These are phyloP conservation scores for Exophiala bonariae DNA, from an alignment of 2,329 filamentous ascomycete genomes.

Conservation along the genomic window DNA sequence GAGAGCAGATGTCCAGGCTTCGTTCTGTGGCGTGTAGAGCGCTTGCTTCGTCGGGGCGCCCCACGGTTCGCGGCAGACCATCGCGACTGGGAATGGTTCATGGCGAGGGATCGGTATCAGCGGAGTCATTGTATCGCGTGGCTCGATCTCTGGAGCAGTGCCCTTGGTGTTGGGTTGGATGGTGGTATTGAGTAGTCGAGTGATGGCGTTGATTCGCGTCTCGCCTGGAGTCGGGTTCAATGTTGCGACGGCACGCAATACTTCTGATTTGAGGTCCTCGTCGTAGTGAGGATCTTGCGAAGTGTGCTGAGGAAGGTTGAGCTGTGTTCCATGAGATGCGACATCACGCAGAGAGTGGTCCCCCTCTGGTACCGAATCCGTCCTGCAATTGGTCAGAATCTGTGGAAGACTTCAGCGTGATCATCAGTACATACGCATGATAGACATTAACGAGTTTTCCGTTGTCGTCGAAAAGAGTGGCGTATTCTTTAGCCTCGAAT, in stretches of 20 bases:
- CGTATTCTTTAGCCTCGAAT: slow-evolving; percentile 18
- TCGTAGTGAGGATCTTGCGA: slow-evolving; percentile 66
- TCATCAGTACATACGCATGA: slow-evolving; percentile 12
- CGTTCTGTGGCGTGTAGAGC: slow-evolving; percentile 70
- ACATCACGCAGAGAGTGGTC: slow-evolving; percentile 20
- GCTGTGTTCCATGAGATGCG: slow-evolving; percentile 14
- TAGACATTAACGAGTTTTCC: slow-evolving; percentile 14
- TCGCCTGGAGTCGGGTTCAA: slow-evolving; percentile 54
- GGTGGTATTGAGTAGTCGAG: slow-evolving; percentile 66
- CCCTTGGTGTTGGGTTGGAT: slow-evolving; percentile 52
- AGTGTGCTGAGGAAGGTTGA: slow-evolving; percentile 55
- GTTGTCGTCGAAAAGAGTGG: slow-evolving; percentile 24
- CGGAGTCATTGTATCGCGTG: slow-evolving; percentile 63
- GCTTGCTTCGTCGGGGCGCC: slow-evolving; percentile 63
- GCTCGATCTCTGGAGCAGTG: slow-evolving; percentile 53
- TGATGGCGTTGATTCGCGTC: slow-evolving; percentile 58
- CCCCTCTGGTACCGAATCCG: slow-evolving; percentile 12
- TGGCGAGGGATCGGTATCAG: slow-evolving; percentile 59
- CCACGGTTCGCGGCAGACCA: slow-evolving; percentile 69
- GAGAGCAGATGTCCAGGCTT: slow-evolving; percentile 69
- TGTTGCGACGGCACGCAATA: slow-evolving; percentile 60
- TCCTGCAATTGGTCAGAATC: slow-evolving; percentile 11
- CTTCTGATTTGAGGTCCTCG: slow-evolving; percentile 58
- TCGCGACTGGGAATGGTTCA: slow-evolving; percentile 66
- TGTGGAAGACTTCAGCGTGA: not conserved